A percentile compares a stretch with the other conserved stretches of the same genome.
These are phyloP conservation scores for Citrus hindsii DNA, from an alignment of 345 rosid genomes.

Conservation along the genomic window DNA sequence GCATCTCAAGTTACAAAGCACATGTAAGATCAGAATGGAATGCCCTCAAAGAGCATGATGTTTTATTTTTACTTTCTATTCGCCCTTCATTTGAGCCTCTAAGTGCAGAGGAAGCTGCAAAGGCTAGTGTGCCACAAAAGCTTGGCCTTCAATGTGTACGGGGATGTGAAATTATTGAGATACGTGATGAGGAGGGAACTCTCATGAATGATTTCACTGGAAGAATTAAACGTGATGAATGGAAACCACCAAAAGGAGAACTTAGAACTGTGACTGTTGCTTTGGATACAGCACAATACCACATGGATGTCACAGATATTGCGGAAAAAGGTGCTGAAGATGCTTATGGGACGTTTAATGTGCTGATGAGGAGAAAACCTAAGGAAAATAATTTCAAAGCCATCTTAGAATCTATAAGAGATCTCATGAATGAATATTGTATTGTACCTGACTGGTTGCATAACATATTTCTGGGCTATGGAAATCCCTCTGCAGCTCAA, in stretches of 20 bases:
- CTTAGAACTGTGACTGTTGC: slow-evolving; percentile 90
- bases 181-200: slow-evolving; percentile 88
- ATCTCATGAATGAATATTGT: slow-evolving; percentile 99
- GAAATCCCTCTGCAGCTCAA: slow-evolving; percentile 98
- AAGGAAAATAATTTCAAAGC: slow-evolving; percentile 99
- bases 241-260: slow-evolving; percentile 99
- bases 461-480: slow-evolving; percentile 92
- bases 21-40: slow-evolving; percentile 96
- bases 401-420: slow-evolving; percentile 95
- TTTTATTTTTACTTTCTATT: slow-evolving; percentile 82
- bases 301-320: slow-evolving; percentile 90
- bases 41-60: slow-evolving; percentile 98
- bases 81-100: slow-evolving; percentile 93
- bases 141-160: slow-evolving; percentile 94
- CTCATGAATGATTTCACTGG: slow-evolving; percentile 98
- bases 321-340: slow-evolving; percentile 94
- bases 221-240: slow-evolving; percentile 87
- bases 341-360: slow-evolving; percentile 84
- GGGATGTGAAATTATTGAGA: slow-evolving; percentile 92
- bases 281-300: slow-evolving; percentile 94
- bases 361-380: slow-evolving; percentile 96
- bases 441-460: slow-evolving; percentile 99
- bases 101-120: slow-evolving; percentile 90
- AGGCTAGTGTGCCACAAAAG: slow-evolving; percentile 86
- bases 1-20: slow-evolving; percentile 84